A percentile compares a stretch with the other conserved stretches of the same genome.
Evolutionary conservation across 2,329 filamentous ascomycete genomes (phyloP).

Genomic region (Cordyceps javanica): DNA sequence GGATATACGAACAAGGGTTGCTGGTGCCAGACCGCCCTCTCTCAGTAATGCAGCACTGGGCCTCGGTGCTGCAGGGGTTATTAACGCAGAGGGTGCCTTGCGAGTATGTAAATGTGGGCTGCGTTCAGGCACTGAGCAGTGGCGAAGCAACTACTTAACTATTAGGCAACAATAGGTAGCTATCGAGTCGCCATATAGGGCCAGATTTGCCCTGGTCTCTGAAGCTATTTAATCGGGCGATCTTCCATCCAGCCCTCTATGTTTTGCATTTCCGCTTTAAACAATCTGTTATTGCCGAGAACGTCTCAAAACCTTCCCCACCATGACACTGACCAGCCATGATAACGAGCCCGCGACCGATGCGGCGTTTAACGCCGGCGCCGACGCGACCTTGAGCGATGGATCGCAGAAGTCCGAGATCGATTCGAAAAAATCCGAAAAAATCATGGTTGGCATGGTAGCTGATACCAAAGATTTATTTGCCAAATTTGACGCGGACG

Average conservation of each 20-base stretch:
- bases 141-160: no score
- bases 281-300: neutral
- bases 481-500: slow-evolving; percentile 39
- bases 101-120: no score
- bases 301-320: neutral
- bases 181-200: no score
- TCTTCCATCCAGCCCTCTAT: neutral
- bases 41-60: no score
- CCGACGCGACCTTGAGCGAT: neutral
- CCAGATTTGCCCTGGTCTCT: no score
- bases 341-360: neutral
- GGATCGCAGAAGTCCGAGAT: neutral
- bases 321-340: neutral
- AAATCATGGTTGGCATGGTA: slow-evolving; percentile 29
- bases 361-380: neutral
- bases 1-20: no score
- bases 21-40: no score
- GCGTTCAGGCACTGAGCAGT: no score
- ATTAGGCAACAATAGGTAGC: no score
- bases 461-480: slow-evolving; percentile 37
- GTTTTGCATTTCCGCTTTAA: neutral
- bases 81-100: no score
- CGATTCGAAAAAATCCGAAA: neutral
- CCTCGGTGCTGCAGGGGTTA: no score
- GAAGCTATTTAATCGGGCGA: no score